phyloP scores from a whole-genome alignment of 345 rosid genomes.

The Psidium guajava region DNA sequence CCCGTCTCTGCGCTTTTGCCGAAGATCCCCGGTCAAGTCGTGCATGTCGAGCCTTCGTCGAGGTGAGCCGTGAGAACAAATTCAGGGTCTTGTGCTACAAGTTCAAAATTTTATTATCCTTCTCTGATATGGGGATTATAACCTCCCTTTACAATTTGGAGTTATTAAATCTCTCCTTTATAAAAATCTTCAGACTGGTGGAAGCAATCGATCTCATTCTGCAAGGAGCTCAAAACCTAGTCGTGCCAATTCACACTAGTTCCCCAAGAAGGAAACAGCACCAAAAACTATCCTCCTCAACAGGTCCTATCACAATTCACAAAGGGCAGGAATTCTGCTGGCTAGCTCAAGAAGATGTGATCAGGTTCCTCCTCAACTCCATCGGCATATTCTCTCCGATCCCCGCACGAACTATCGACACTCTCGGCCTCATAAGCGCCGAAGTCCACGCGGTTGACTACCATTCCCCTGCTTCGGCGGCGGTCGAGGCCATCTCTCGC shows the following conservation, averaged over 20 bases:
- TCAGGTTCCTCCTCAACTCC: conserved; percentile 61
- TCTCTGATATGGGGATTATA: background rate
- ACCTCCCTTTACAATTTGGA: background rate
- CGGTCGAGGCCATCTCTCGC: conserved; percentile 33
- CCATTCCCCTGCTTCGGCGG: conserved; percentile 52
- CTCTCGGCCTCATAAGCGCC: conserved; percentile 43
- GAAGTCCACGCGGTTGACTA: conserved; percentile 42
- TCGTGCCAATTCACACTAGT: conserved; percentile 58
- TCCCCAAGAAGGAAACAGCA: conserved; percentile 36
- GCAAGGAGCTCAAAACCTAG: conserved; percentile 76
- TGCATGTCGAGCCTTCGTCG: conserved; percentile 57
- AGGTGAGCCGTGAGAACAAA: conserved; percentile 24
- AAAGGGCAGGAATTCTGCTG: conserved; percentile 73
- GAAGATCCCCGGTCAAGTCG: conserved; percentile 23
- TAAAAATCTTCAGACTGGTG: conserved; percentile 36
- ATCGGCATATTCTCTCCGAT: conserved; percentile 69
- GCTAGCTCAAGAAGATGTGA: conserved; percentile 81
- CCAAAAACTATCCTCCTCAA: conserved; percentile 8
- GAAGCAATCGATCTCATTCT: conserved; percentile 75
- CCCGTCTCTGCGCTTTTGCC: conserved; percentile 65
- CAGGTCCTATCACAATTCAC: conserved; percentile 18
- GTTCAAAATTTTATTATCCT: background rate
- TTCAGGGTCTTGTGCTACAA: background rate
- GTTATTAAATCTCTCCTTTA: background rate
- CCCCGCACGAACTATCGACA: conserved; percentile 54